Evolutionary conservation across 345 rosid species (phyloP).

Genomic region (Eucalyptus cloeziana): DNA sequence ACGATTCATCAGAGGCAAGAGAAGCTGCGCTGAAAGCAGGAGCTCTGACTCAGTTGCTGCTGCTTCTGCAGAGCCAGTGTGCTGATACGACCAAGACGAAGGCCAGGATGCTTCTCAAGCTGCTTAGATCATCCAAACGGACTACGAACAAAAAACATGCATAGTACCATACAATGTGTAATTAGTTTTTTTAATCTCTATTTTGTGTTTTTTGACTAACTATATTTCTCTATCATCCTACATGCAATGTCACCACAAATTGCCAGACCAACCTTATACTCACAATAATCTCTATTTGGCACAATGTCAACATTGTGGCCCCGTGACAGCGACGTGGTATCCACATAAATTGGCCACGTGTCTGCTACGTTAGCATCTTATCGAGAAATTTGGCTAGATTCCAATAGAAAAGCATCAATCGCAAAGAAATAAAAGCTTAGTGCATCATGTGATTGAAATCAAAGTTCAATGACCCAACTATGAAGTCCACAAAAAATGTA

Average conservation of each 20-base stretch:
- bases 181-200: neutral
- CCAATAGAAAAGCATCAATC: neutral
- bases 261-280: neutral
- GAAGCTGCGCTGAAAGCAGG: slow-evolving; percentile 1
- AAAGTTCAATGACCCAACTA: neutral
- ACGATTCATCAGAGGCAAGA: slow-evolving; percentile 19
- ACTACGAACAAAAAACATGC: neutral
- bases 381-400: neutral
- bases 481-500: neutral
- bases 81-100: neutral
- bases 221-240: neutral
- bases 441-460: neutral
- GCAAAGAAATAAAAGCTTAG: neutral
- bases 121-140: neutral
- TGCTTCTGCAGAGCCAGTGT: slow-evolving; percentile 6
- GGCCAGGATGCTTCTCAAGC: slow-evolving; percentile 3
- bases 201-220: neutral
- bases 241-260: neutral
- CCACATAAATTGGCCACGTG: neutral
- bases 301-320: neutral
- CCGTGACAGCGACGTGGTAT: neutral
- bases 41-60: slow-evolving; percentile 1
- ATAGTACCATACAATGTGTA: neutral
- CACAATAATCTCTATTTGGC: neutral
- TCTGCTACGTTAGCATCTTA: neutral